A percentile compares a stretch with the other conserved stretches of the same genome.
phyloP scores from a whole-genome alignment of 2,329 filamentous ascomycete species.

The Aplosporella prunicola region DNA sequence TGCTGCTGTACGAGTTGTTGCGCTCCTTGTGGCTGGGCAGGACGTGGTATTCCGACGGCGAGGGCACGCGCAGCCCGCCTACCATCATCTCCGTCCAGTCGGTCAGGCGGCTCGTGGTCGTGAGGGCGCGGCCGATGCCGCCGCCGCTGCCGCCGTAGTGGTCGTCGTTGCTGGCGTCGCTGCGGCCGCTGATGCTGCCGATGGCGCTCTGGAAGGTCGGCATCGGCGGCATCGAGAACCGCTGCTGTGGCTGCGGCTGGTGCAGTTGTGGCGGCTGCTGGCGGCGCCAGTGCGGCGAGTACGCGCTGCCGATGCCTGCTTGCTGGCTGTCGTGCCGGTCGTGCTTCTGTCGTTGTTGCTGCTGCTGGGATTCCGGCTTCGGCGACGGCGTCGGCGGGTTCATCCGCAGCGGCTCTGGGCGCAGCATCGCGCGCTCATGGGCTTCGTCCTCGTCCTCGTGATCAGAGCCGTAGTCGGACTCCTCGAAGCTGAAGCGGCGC shows the following conservation, averaged over 20 bases:
- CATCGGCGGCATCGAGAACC: conserved; percentile 1
- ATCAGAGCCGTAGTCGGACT: background rate
- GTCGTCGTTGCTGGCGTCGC: conserved; percentile 8
- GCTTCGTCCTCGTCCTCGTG: background rate
- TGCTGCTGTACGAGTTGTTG: background rate
- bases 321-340: conserved; percentile 19
- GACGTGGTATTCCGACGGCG: conserved; percentile 5
- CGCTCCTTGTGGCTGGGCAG: conserved; percentile 8
- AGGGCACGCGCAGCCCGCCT: background rate
- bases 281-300: conserved; percentile 23
- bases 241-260: background rate
- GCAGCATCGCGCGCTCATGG: conserved; percentile 15
- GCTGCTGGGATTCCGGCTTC: conserved; percentile 12
- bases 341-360: conserved; percentile 14
- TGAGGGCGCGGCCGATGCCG: conserved; percentile 22
- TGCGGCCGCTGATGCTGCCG: conserved; percentile 6
- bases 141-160: too few species aligned
- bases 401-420: conserved; percentile 37
- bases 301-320: conserved; percentile 19
- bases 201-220: conserved; percentile 3
- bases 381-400: conserved; percentile 37
- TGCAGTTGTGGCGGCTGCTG: conserved; percentile 8
- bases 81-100: conserved; percentile 21
- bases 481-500: conserved; percentile 14
- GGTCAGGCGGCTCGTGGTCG: conserved; percentile 18